A percentile compares a stretch with the other conserved stretches of the same genome.
These are phyloP conservation scores for Inonotus obliquus DNA, from an alignment of 1,284 basidiomycete species.

Conservation along the genomic window DNA sequence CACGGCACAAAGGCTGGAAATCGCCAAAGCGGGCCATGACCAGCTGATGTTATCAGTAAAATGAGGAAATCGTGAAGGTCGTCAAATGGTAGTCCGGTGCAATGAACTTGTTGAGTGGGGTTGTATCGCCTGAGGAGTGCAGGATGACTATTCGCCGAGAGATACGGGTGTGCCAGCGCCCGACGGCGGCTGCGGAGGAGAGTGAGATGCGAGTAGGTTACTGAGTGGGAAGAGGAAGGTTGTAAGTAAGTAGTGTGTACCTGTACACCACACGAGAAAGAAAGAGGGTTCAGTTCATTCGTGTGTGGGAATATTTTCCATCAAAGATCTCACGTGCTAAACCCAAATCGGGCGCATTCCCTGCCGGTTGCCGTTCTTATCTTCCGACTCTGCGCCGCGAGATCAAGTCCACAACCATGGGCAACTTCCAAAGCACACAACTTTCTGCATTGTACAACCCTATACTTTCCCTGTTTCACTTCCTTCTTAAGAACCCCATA, in stretches of 20 bases:
- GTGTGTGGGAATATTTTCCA: conserved; percentile 3
- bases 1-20: conserved; percentile 50
- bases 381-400: too few relatives aligned
- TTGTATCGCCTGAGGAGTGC: not conserved
- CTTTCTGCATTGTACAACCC: too few relatives aligned
- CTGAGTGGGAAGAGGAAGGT: not conserved
- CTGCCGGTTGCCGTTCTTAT: not conserved
- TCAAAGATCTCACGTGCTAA: not conserved
- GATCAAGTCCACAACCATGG: too few relatives aligned
- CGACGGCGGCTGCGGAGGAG: conserved; percentile 7
- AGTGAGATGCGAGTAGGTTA: not conserved
- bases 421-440: too few relatives aligned
- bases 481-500: too few relatives aligned
- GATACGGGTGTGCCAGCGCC: conserved; percentile 14
- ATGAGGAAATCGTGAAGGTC: not conserved
- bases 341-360: not conserved
- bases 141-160: not conserved
- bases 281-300: not conserved
- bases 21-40: conserved; percentile 57
- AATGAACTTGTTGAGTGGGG: not conserved
- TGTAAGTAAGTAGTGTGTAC: not conserved
- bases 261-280: not conserved
- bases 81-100: not conserved
- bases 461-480: too few relatives aligned
- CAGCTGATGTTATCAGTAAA: not conserved